phyloP scores from a whole-genome alignment of 129 eudicot species.

The Arctium minus region DNA sequence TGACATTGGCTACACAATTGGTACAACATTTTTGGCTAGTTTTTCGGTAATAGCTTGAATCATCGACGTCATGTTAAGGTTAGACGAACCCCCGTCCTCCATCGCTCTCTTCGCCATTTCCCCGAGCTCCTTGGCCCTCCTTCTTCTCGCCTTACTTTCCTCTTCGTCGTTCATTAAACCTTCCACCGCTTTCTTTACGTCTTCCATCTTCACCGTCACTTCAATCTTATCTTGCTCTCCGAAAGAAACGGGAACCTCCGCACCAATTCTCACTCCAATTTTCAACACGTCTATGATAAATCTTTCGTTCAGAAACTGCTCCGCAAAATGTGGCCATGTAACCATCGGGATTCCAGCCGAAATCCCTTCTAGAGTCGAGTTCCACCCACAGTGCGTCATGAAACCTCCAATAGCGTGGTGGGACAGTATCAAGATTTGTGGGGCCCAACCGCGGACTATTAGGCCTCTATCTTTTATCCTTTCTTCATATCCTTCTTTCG shows the following conservation, averaged over 20 bases:
- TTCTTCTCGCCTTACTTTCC: conserved; percentile 38
- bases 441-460: conserved; percentile 59
- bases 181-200: conserved; percentile 20
- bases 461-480: conserved; percentile 38
- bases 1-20: background rate
- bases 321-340: conserved; percentile 57
- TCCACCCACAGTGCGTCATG: conserved; percentile 71
- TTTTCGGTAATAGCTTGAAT: conserved; percentile 34
- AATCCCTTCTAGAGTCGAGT: conserved; percentile 54
- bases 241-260: conserved; percentile 15
- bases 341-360: conserved; percentile 49
- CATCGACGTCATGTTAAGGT: conserved; percentile 23
- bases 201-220: conserved; percentile 19
- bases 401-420: conserved; percentile 53
- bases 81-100: conserved; percentile 60
- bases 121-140: conserved; percentile 29
- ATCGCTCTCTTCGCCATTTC: conserved; percentile 42
- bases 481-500: conserved; percentile 36
- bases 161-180: conserved; percentile 23
- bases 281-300: conserved; percentile 26
- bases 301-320: conserved; percentile 44
- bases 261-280: conserved; percentile 43
- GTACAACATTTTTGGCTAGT: background rate
- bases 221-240: conserved; percentile 26
- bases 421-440: conserved; percentile 46